Evolutionary conservation across 23 red algal genomes (phyloP).

Genomic region (Cyanidium caldarium): DNA sequence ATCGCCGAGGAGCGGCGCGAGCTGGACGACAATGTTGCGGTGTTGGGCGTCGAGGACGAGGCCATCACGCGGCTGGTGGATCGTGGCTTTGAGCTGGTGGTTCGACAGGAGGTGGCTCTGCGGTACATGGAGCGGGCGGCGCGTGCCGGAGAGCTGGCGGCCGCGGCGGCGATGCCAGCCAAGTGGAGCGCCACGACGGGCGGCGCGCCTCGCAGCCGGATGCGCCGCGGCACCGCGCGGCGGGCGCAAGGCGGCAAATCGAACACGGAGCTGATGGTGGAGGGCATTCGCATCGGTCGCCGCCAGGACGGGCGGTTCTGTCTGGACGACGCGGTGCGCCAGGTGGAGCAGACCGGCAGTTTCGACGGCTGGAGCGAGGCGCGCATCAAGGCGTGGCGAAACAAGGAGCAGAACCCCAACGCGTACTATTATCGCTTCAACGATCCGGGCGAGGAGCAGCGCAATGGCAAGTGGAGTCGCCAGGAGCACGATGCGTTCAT

Average conservation of each 20-base stretch:
- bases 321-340: conserved; percentile 15
- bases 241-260: not conserved
- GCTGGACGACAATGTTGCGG: conserved; percentile 1
- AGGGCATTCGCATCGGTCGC: conserved; percentile 13
- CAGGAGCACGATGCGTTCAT: conserved; percentile 25
- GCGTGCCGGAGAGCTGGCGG: no score
- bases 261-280: conserved; percentile 8
- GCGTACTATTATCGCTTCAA: conserved; percentile 32
- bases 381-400: conserved; percentile 18
- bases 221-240: not conserved
- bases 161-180: not conserved
- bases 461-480: conserved; percentile 6
- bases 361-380: conserved; percentile 24
- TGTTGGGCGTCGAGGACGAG: not conserved
- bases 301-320: conserved; percentile 5
- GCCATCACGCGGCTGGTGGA: not conserved
- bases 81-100: conserved; percentile 1
- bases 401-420: conserved; percentile 24
- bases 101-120: not conserved
- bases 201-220: not conserved
- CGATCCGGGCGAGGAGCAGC: conserved; percentile 1
- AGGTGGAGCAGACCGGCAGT: conserved; percentile 10
- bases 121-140: conserved; percentile 1
- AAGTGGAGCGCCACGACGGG: no score
- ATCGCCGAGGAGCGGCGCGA: conserved; percentile 6